Base-by-base conservation (phyloP, 139 green algal genomes). In the Microglena sp. region DNA sequence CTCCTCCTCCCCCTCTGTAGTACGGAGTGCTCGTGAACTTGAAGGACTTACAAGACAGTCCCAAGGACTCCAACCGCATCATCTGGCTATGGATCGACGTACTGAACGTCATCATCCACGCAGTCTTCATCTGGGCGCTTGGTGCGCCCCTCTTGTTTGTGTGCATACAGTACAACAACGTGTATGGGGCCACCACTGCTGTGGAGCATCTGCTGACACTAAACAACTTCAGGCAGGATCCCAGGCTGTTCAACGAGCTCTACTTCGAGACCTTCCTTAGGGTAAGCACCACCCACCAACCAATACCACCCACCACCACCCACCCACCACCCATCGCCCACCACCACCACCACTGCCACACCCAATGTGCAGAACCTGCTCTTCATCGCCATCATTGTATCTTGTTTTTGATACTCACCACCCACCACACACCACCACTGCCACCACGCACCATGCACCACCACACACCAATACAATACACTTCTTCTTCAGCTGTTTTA, bases 71-170 rank as follows among this genome's bases (percentile, higher is more conserved):
- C 29, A 46, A 30, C 56, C 31, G 11, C 4, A 29, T 62, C 2
- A 31, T 72, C 33, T 44, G 43, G 56, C 45, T 67, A 2, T 22
- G 15, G 15, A 31, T 72, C 26, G 22, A 50, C 11, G 43, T 45
- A 7, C 22, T 67, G 44, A 72, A 66, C 57, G 66, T 72, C 1
- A 32, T 33, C 30, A 33, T 77, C 21, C 71, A 77, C 60, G 66
- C 65, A 3, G 24, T 66, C 4, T 77, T 73, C 71, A 77, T 77
- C 53, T 77, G 71, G 71, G 18, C 40, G 53, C 61, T 73, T 26
- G 59, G 31, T 1, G 26, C 67, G 28, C 71, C 71, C 18, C 18
- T 77, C 33, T 45, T 71, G 8, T 29, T 50, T 1, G 66, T 40
- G n/a, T 63, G 34, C 3, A 58, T 77, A 44, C 60, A 54, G 5